Conservation (phyloP, 345 rosid genomes). For the Excoecaria cochinchinensis region DNA sequence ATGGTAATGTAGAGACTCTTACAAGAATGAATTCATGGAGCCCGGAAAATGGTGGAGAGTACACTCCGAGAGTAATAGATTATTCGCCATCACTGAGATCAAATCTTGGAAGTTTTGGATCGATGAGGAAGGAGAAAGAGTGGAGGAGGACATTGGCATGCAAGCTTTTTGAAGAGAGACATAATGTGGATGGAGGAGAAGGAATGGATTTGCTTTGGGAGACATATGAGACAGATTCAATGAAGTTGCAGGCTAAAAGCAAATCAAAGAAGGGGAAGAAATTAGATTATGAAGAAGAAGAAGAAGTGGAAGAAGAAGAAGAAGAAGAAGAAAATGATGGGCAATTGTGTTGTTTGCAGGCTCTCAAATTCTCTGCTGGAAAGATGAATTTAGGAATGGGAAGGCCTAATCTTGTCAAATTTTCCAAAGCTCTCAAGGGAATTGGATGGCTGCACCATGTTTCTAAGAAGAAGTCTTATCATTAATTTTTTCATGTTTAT, state of each 20-base stretch:
- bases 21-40: slow-evolving; percentile 31
- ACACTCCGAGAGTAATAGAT: slow-evolving; percentile 4
- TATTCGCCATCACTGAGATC: slow-evolving; percentile 15
- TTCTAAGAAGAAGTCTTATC: slow-evolving; percentile 48
- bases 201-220: slow-evolving; percentile 98
- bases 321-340: slow-evolving; percentile 52
- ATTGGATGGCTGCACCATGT: slow-evolving; percentile 71
- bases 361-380: slow-evolving; percentile 80
- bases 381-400: slow-evolving; percentile 92
- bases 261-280: slow-evolving; percentile 37
- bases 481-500: slow-evolving; percentile 7
- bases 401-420: slow-evolving; percentile 68
- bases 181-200: slow-evolving; percentile 49
- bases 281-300: slow-evolving; percentile 35
- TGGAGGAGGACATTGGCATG: slow-evolving; percentile 97
- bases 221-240: slow-evolving; percentile 61
- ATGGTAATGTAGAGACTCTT: slow-evolving; percentile 17
- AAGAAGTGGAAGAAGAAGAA: slow-evolving; percentile 50
- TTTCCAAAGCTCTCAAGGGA: slow-evolving; percentile 74
- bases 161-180: slow-evolving; percentile 90
- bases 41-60: slow-evolving; percentile 2
- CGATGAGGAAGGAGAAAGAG: slow-evolving; percentile 86
- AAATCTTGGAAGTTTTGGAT: slow-evolving; percentile 57
- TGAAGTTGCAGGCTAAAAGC: slow-evolving; percentile 29
- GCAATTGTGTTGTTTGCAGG: slow-evolving; percentile 80